These are phyloP conservation scores for Cucurbita ficifolia DNA, from an alignment of 306 rosid genomes.

Conservation along the genomic window DNA sequence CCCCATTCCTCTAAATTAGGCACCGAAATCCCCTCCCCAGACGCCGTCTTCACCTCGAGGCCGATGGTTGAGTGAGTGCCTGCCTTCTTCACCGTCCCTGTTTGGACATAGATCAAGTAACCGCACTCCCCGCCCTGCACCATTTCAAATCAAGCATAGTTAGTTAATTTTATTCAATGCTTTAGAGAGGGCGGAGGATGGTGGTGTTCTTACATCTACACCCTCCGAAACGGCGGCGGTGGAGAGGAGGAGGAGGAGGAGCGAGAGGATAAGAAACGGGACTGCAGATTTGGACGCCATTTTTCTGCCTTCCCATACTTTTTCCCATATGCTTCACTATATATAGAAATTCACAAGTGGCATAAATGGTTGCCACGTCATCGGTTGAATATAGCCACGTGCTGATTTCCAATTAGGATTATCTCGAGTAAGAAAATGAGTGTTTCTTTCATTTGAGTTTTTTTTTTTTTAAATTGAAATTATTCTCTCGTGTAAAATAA, in stretches of 20 bases:
- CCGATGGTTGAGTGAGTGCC: constrained; percentile 59
- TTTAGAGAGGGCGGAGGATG: too few relatives aligned
- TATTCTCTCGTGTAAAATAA: too few relatives aligned
- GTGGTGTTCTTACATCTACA: too few relatives aligned
- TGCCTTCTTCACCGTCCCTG: constrained; percentile 46
- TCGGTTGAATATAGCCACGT: too few relatives aligned
- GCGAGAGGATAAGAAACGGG: background rate
- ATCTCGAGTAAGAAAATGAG: too few relatives aligned
- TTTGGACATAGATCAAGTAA: constrained; percentile 40
- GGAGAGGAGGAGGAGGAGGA: background rate
- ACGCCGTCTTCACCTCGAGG: constrained; percentile 25
- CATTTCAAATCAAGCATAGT: background rate
- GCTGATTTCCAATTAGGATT: too few relatives aligned
- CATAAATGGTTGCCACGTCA: too few relatives aligned
- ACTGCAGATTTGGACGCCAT: background rate
- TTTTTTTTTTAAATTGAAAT: too few relatives aligned
- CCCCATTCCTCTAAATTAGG: constrained; percentile 44
- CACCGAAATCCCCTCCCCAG: constrained; percentile 43
- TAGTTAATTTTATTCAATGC: background rate
- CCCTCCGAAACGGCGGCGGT: too few relatives aligned
- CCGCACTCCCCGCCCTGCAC: constrained; percentile 34
- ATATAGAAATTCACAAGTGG: background rate
- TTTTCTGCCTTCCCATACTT: background rate
- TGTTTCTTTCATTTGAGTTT: too few relatives aligned
- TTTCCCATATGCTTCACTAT: background rate